Percentiles rank a stretch among this genome's conserved stretches.
These are phyloP conservation scores for Fusarium sp. DNA, from an alignment of 2,329 filamentous ascomycete species.

Conservation along the genomic window DNA sequence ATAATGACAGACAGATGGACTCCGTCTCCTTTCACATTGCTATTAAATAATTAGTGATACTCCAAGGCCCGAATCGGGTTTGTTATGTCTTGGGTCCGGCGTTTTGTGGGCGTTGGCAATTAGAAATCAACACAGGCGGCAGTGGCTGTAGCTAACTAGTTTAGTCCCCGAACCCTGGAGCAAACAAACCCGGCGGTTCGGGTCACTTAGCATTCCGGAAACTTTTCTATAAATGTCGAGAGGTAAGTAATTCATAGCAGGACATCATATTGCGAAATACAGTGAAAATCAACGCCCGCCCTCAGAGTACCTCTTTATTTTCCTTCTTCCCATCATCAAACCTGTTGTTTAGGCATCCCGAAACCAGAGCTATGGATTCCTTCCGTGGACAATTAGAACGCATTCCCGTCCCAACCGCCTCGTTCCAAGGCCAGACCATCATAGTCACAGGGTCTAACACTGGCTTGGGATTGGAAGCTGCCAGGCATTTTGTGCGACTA, in stretches of 20 bases:
- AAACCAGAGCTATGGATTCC: not conserved
- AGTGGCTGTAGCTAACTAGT: accelerated
- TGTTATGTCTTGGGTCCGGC: too few species aligned
- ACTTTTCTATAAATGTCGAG: not conserved
- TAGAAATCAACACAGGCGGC: not conserved
- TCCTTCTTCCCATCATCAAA: too few species aligned
- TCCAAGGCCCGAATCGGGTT: too few species aligned
- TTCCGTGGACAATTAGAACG: not conserved
- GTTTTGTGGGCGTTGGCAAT: not conserved
- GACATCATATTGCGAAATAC: not conserved
- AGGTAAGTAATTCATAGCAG: not conserved
- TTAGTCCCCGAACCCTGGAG: not conserved
- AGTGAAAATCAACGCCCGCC: too few species aligned
- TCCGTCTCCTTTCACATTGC: not conserved
- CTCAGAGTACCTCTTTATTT: accelerated
- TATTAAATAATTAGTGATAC: not conserved
- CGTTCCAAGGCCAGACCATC: not conserved
- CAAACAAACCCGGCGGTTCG: not conserved
- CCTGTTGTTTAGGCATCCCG: not conserved
- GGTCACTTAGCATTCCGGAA: not conserved
- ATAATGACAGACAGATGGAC: not conserved
- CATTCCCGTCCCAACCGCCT: not conserved
- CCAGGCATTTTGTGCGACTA: not conserved
- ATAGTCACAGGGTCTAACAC: not conserved
- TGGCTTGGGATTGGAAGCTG: not conserved